A percentile compares a stretch with the other conserved stretches of the same genome.
Conservation (phyloP, 2,329 filamentous ascomycete species). For the Penicillium sp. region DNA sequence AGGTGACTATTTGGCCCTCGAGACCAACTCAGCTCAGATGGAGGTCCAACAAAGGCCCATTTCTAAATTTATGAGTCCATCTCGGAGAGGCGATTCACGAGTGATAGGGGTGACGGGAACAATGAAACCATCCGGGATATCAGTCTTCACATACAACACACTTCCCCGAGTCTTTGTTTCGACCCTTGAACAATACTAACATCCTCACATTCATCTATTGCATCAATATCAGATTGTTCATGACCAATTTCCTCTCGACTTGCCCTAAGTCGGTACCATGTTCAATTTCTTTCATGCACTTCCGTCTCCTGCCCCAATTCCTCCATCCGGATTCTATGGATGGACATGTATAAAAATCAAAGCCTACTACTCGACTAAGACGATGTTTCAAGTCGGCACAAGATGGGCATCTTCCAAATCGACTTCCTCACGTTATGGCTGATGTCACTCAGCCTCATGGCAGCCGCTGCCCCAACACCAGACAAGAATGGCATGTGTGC, state of each 20-base stretch:
- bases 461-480: not conserved
- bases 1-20: not conserved
- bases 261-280: not conserved
- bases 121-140: conserved; percentile 1
- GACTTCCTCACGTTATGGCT: not conserved
- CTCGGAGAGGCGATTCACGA: not conserved
- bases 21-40: not conserved
- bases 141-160: not conserved
- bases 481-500: not conserved
- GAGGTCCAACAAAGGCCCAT: not conserved
- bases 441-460: not conserved
- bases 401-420: not conserved
- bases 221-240: not conserved
- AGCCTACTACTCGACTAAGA: not conserved
- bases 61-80: not conserved
- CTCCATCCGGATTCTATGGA: not conserved
- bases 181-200: conserved; percentile 5
- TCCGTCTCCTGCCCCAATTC: no score
- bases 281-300: not conserved
- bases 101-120: not conserved
- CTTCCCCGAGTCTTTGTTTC: not conserved
- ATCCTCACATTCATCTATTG: not conserved
- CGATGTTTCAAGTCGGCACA: not conserved
- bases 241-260: not conserved
- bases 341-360: not conserved